Evolutionary conservation across 2,329 filamentous ascomycete genomes (phyloP).

Genomic region (Chaetoscypha palmicola): DNA sequence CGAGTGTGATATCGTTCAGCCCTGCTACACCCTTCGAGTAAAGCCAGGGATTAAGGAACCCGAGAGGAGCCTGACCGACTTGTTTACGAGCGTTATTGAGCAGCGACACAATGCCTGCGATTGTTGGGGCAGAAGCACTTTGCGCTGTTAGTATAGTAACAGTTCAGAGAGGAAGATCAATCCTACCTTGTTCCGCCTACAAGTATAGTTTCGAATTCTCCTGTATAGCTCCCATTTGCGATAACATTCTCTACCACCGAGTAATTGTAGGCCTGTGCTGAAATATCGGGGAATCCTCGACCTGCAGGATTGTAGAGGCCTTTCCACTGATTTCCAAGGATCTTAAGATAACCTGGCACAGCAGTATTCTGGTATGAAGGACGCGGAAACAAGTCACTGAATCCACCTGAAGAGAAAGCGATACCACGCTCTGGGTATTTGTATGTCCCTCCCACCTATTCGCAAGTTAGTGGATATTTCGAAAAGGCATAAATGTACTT

Average conservation of each 20-base stretch:
- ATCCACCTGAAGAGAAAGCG: constrained; percentile 41
- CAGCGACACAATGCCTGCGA: constrained; percentile 51
- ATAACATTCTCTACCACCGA: constrained; percentile 14
- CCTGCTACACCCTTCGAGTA: constrained; percentile 42
- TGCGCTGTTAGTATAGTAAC: background rate
- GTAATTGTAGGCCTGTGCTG: constrained; percentile 52
- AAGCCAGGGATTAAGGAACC: constrained; percentile 55
- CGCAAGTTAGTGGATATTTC: constrained; percentile 25
- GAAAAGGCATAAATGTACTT: constrained; percentile 54
- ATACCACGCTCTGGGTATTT: constrained; percentile 36
- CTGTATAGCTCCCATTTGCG: background rate
- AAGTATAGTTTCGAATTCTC: background rate
- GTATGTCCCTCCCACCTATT: constrained; percentile 53
- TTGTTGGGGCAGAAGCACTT: constrained; percentile 50
- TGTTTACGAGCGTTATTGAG: constrained; percentile 54
- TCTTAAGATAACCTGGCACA: constrained; percentile 38
- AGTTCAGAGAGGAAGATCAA: background rate
- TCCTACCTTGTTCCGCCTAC: constrained; percentile 20
- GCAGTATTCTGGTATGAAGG: constrained; percentile 41
- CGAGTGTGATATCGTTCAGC: constrained; percentile 40
- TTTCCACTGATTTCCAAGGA: constrained; percentile 37
- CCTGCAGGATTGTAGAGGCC: constrained; percentile 42
- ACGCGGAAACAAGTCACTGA: constrained; percentile 43
- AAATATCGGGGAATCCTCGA: constrained; percentile 48
- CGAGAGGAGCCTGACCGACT: constrained; percentile 38